Percentiles rank a stretch among this genome's conserved stretches.
These are phyloP conservation scores for Chalaropsis ovoidea DNA, from an alignment of 2,329 filamentous ascomycete species.

Conservation along the genomic window DNA sequence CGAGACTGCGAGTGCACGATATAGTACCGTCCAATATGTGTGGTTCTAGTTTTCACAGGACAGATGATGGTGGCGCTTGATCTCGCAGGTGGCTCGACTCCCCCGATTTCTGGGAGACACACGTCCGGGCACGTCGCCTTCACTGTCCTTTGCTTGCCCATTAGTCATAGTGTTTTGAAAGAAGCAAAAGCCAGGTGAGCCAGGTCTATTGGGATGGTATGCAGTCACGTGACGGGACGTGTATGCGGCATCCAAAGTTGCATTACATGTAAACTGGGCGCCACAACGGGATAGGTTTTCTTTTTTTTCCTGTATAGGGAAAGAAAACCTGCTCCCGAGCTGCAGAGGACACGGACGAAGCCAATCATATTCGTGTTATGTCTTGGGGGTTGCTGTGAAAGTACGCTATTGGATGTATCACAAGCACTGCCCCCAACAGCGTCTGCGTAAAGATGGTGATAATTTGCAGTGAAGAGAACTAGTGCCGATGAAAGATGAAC, in stretches of 20 bases:
- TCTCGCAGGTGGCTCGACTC: not conserved
- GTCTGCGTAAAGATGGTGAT: too few relatives aligned
- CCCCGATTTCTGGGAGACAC: not conserved
- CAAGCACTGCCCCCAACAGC: too few relatives aligned
- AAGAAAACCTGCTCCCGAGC: too few relatives aligned
- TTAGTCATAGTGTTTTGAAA: not conserved
- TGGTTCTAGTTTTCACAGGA: too few relatives aligned
- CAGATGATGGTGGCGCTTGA: not conserved
- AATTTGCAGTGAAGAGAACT: too few relatives aligned
- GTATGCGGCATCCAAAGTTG: conserved; percentile 4
- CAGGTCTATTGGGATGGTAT: too few relatives aligned
- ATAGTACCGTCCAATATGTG: too few relatives aligned
- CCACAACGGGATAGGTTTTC: not conserved
- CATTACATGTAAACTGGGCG: not conserved
- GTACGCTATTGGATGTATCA: too few relatives aligned
- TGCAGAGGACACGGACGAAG: not conserved
- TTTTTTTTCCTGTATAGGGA: not conserved
- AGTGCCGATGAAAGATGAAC: too few relatives aligned
- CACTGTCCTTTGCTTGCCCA: not conserved
- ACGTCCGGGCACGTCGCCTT: not conserved
- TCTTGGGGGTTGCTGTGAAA: too few relatives aligned
- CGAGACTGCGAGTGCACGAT: too few relatives aligned
- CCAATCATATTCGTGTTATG: not conserved
- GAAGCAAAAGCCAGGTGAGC: not conserved
- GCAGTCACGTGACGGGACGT: not conserved